Base-by-base conservation (phyloP, 352 stramenopile species). In the Globisporangium irregulare region DNA sequence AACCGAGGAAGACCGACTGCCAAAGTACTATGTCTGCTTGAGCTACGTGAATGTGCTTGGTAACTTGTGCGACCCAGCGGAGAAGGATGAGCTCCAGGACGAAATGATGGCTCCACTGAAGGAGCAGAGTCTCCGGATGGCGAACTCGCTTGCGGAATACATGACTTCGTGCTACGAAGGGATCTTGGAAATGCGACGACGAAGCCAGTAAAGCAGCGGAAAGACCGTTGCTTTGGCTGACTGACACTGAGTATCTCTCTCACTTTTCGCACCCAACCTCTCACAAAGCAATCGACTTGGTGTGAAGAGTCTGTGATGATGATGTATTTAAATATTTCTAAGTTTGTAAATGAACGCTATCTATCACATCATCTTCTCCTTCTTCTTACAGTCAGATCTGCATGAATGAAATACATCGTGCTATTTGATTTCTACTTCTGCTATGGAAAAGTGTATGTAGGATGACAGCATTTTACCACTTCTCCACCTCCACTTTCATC, bases 21-120 rank as follows among this genome's bases (percentile, higher is more conserved):
- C 84, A 10, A 92, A 93, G 61, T 94, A 90, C 41, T 94, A 93
- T 62, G 89, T 82, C 64, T 94, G 86, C 62, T 32, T 94, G 8
- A 94, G 86, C 67, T 88, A 91, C 62, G 83, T 94, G 46, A 88
- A 89, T 41, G 82, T 84, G 22, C 64, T 87, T 7, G 85, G 85
- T 1, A 64, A 89, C 24, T 71, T 70, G 7, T 86, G 68, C 69
- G 72, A 71, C 1, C 73, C 73, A 62, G 20, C 57, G 36, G 56
- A 32, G 24, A 0, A 48, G 25, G 64, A 54, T 6, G 46, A 54
- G 66, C 7, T 38, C 15, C 29, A 29, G 9, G 46, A 68, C 38
- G 58, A 68, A 58, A 29, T 59, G n/a, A 59, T 69, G 20, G 27
- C 51, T 15, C 71, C 71, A 8, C 75, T 70, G 20, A 74, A 72